Conservation (phyloP, 78 protist species). For the Anaeramoeba flamelloides region DNA sequence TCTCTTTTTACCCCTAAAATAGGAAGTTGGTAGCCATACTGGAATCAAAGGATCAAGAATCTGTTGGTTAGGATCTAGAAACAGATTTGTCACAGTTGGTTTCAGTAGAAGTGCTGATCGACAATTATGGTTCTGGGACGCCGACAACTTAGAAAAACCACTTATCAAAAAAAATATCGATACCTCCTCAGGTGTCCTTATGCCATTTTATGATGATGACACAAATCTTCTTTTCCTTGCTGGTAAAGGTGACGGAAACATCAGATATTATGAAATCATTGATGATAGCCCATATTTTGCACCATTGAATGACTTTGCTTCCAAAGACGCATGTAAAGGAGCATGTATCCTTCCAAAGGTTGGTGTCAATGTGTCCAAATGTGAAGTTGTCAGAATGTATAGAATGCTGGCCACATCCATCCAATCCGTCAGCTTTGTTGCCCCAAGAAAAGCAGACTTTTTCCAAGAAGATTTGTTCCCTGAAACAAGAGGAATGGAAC, state of each 20-base stretch:
- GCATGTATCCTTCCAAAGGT: conserved; percentile 68
- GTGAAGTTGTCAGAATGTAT: conserved; percentile 67
- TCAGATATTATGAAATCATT: conserved; percentile 74
- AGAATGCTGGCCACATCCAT: conserved; percentile 46
- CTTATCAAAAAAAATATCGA: conserved; percentile 38
- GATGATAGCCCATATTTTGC: conserved; percentile 49
- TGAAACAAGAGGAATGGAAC: conserved; percentile 49
- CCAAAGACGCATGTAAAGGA: conserved; percentile 65
- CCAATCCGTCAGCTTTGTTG: conserved; percentile 66
- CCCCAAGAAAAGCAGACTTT: conserved; percentile 70
- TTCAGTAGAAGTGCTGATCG: conserved; percentile 63
- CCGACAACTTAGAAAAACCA: conserved; percentile 32
- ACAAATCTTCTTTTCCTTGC: conserved; percentile 60
- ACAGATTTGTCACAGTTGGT: conserved; percentile 61
- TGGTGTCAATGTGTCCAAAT: conserved; percentile 34
- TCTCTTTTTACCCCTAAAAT: too few relatives aligned
- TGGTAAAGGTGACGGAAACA: conserved; percentile 93
- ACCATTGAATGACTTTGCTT: conserved; percentile 51
- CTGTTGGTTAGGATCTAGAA: conserved; percentile 45
- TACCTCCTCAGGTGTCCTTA: conserved; percentile 56
- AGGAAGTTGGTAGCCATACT: conserved; percentile 47
- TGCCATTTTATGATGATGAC: conserved; percentile 77
- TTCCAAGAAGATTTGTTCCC: conserved; percentile 84
- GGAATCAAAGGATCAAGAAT: conserved; percentile 70
- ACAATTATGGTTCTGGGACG: conserved; percentile 49